These are phyloP conservation scores for Hypoxylon sp. DNA, from an alignment of 2,329 filamentous ascomycete species.

Conservation along the genomic window DNA sequence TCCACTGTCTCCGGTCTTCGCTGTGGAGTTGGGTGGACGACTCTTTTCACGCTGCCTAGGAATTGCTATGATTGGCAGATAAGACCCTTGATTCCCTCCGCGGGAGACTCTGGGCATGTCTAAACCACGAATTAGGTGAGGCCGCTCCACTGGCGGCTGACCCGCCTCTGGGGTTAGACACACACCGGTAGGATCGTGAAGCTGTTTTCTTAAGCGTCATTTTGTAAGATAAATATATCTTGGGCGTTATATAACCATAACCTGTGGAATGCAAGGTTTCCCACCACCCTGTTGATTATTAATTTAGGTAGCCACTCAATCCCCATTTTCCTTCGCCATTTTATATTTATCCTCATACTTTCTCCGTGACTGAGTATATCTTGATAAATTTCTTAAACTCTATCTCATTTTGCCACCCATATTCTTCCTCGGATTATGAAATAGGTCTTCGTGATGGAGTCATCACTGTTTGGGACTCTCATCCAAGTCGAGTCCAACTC, in stretches of 20 bases:
- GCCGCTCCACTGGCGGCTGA: conserved; percentile 17
- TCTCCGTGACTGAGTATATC: neutral
- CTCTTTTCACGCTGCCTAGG: conserved; percentile 21
- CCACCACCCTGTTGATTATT: conserved; percentile 20
- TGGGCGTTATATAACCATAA: conserved; percentile 23
- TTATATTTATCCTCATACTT: neutral
- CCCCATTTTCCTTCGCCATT: conserved; percentile 7
- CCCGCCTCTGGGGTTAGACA: conserved; percentile 16
- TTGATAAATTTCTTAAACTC: neutral
- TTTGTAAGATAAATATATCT: conserved; percentile 20
- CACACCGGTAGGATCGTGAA: conserved; percentile 43
- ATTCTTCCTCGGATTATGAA: conserved; percentile 15
- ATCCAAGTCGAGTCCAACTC: conserved; percentile 51
- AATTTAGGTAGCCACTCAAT: conserved; percentile 7
- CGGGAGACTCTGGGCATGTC: neutral
- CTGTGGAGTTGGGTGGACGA: conserved; percentile 31
- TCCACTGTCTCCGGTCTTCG: conserved; percentile 32
- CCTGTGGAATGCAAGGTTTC: conserved; percentile 10
- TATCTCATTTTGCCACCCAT: conserved; percentile 2
- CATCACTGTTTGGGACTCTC: conserved; percentile 46
- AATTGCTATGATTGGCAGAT: conserved; percentile 41
- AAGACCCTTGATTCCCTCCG: conserved; percentile 19
- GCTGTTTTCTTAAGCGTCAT: conserved; percentile 32
- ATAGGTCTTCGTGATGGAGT: conserved; percentile 34
- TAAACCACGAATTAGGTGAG: conserved; percentile 26